Conservation (phyloP, 1,284 basidiomycete species). For the Cutaneotrichosporon sp. region DNA sequence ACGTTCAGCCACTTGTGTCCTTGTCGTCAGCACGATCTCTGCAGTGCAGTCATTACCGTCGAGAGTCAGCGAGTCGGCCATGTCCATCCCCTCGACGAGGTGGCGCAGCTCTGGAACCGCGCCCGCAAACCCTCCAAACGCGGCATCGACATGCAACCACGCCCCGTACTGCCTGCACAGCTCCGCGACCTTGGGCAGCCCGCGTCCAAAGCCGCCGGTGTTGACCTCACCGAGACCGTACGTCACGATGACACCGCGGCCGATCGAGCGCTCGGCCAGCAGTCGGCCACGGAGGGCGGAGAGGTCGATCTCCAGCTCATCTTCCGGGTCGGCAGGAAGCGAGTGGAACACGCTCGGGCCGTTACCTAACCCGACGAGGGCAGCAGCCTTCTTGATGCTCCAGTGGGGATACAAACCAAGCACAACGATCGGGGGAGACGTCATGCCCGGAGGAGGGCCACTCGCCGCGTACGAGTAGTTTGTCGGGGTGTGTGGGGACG, state of each 20-base stretch:
- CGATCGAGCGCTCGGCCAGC: constrained; percentile 31
- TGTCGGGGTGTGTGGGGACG: background rate
- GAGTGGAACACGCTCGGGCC: constrained; percentile 48
- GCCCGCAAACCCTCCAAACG: constrained; percentile 46
- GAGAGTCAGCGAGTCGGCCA: constrained; percentile 55
- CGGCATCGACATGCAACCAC: constrained; percentile 58
- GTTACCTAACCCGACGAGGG: constrained; percentile 55
- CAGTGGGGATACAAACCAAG: constrained; percentile 51
- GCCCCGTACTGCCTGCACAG: constrained; percentile 53
- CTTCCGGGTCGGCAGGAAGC: constrained; percentile 33
- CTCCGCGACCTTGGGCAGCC: constrained; percentile 42
- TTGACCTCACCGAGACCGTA: constrained; percentile 58
- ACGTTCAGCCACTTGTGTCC: constrained; percentile 56
- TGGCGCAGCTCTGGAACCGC: constrained; percentile 52
- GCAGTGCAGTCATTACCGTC: constrained; percentile 48
- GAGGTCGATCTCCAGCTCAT: constrained; percentile 54
- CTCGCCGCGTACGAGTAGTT: constrained; percentile 45
- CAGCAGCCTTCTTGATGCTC: constrained; percentile 56
- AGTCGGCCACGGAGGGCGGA: constrained; percentile 45
- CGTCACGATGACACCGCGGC: constrained; percentile 52
- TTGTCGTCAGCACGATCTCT: constrained; percentile 28
- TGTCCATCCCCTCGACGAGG: constrained; percentile 49
- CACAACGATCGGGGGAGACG: constrained; percentile 52
- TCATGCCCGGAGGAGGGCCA: constrained; percentile 44
- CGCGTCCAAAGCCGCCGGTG: constrained; percentile 55